Evolutionary conservation across 306 rosid species (phyloP), one percentile per base, ranked within the genome.

Genomic region (Vigna trinervia): DNA sequence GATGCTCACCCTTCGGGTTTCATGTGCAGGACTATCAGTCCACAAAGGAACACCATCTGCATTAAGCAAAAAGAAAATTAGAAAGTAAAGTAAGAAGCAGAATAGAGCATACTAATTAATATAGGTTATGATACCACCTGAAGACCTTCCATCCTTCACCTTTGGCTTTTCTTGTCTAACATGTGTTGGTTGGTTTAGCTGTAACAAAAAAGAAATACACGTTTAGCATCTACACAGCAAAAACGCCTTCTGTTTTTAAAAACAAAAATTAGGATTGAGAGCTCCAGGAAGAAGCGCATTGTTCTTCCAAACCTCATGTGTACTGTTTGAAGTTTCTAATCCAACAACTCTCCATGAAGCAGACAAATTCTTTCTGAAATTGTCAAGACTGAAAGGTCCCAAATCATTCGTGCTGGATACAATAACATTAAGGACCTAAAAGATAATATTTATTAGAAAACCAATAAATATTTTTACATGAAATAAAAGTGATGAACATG

Each of bases 381-480:
- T 79, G 76, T 91, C 98, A 78, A 92, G 96, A 84, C 92, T 91
- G 81, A 86, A 71, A 84, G 96, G 93, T 73, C 98, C 98, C 90
- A 82, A 78, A 78, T 91, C 96, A 86, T 86, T 83, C 69, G 94
- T 90, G 82, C 90, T 84, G 73, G 93, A 86, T 22, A 83, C 80
- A 75, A 96, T 86, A 81, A 90, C 87, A 85, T 96, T 94, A 78
- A 96, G 81, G 56, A 91, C 94, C 99, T 96, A 88, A 76, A 69
- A 85, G 54, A 68, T 75, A 76, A 75, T 47, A 61, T 82, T 50
- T 30, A 75, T 65, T 67, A 89, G 85, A 69, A 34, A 75, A 30
- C 47, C 52, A 64, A 76, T 34, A 66, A 74, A 63, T 50, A 75
- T 14, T 80, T 36, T 71, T 36, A 26, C 52, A 23, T 56, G 54